Evolutionary conservation across 345 rosid genomes (phyloP).

Genomic region (Acer negundo): DNA sequence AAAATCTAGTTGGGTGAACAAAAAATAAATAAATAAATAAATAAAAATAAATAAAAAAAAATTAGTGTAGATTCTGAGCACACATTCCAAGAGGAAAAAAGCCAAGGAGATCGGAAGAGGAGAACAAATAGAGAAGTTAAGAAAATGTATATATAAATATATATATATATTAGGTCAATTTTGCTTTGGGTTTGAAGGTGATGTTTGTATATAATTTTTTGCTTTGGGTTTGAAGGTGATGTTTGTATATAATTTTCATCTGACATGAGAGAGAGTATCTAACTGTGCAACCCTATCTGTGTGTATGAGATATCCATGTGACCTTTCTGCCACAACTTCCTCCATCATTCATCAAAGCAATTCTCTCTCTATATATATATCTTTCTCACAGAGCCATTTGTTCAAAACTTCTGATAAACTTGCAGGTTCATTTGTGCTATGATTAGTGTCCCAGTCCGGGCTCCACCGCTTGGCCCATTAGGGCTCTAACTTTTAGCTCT

Average conservation of each 20-base stretch:
- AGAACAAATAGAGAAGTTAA: conserved; percentile 30
- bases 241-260: conserved; percentile 23
- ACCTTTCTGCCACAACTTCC: conserved; percentile 51
- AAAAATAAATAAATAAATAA: no score
- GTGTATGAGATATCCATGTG: conserved; percentile 59
- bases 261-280: conserved; percentile 40
- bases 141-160: conserved; percentile 20
- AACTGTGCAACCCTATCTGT: conserved; percentile 38
- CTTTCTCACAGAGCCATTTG: not conserved
- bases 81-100: conserved; percentile 58
- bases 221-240: conserved; percentile 33
- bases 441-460: no score
- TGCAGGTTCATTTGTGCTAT: not conserved
- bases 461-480: no score
- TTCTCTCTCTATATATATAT: conserved; percentile 12
- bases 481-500: no score
- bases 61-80: conserved; percentile 51
- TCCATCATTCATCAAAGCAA: conserved; percentile 23
- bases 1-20: conserved; percentile 26
- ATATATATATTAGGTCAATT: conserved; percentile 16
- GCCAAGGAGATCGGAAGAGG: conserved; percentile 53
- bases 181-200: conserved; percentile 35
- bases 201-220: conserved; percentile 22
- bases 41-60: no score
- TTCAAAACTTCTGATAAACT: not conserved